Conservation (phyloP, 805 yeast species). For the Candida gorgasii region DNA sequence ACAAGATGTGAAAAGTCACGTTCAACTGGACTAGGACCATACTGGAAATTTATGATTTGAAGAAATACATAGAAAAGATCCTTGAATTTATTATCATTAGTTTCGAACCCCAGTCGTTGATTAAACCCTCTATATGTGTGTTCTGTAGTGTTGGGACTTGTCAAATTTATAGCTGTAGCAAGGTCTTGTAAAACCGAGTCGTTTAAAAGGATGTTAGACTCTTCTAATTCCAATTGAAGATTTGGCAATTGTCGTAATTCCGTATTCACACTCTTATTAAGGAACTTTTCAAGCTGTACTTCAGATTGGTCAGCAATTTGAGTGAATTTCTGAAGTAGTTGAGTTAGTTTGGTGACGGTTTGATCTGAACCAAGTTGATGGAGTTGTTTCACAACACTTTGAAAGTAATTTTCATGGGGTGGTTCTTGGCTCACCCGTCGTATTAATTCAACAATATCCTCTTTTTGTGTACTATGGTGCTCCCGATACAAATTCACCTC, state of each 20-base stretch:
- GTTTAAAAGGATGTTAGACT: conserved; percentile 7
- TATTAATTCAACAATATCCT: not conserved
- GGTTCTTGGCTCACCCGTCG: not conserved
- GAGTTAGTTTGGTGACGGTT: not conserved
- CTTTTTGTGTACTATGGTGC: not conserved
- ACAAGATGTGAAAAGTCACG: conserved; percentile 12
- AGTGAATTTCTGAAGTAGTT: not conserved
- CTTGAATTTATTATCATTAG: conserved; percentile 12
- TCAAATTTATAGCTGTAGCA: not conserved
- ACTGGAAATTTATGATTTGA: conserved; percentile 7
- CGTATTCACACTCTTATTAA: conserved; percentile 14
- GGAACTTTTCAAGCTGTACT: conserved; percentile 3
- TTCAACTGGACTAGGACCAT: conserved; percentile 11
- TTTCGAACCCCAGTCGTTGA: conserved; percentile 10
- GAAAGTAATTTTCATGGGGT: not conserved
- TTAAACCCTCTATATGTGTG: conserved; percentile 13
- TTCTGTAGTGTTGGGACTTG: not conserved
- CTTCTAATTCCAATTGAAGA: conserved; percentile 13
- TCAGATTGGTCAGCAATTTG: not conserved
- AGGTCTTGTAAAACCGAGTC: not conserved
- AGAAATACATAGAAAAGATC: conserved; percentile 14
- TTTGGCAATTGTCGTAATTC: conserved; percentile 16
- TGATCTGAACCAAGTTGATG: not conserved
- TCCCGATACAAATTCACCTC: not conserved
- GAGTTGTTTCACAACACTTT: not conserved